Evolutionary conservation across 371 early-diverging fungal genomes (phyloP).

Genomic region (Haplosporangium sp.): DNA sequence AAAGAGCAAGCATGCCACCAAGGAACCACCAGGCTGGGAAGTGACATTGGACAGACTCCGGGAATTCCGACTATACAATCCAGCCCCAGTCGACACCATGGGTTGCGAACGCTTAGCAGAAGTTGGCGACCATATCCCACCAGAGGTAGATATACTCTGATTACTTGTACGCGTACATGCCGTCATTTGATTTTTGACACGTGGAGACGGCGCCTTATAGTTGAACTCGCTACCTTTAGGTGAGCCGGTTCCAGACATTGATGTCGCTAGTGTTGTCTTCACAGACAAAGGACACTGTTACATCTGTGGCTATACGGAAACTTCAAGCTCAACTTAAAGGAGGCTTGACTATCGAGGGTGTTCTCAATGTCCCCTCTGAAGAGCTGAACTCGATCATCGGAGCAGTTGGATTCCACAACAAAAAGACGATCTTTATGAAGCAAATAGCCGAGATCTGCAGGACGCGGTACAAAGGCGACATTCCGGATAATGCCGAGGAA

Average conservation of each 20-base stretch:
- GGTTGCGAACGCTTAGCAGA: conserved; percentile 90
- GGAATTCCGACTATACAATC: conserved; percentile 65
- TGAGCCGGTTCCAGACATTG: conserved; percentile 88
- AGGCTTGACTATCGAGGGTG: conserved; percentile 69
- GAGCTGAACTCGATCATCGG: conserved; percentile 78
- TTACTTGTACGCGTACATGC: not conserved
- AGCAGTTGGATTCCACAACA: conserved; percentile 93
- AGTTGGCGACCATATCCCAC: conserved; percentile 55
- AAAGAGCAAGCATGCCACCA: conserved; percentile 46
- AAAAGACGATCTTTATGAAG: conserved; percentile 86
- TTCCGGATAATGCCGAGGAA: conserved; percentile 86
- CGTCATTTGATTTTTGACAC: too few species aligned
- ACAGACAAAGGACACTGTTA: conserved; percentile 96
- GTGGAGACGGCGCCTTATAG: not conserved
- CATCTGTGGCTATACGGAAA: conserved; percentile 79
- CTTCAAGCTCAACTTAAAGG: conserved; percentile 74
- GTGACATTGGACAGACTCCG: conserved; percentile 71
- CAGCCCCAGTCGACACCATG: conserved; percentile 96
- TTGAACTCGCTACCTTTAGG: conserved; percentile 42
- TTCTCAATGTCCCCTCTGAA: conserved; percentile 66
- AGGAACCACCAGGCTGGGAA: conserved; percentile 74
- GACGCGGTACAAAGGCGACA: conserved; percentile 83
- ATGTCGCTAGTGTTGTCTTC: conserved; percentile 94
- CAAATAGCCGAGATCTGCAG: conserved; percentile 77
- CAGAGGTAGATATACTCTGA: conserved; percentile 49